A percentile compares a stretch with the other conserved stretches of the same genome.
Evolutionary conservation across 2,329 filamentous ascomycete genomes (phyloP).

Genomic region (Cladosporium sp.): DNA sequence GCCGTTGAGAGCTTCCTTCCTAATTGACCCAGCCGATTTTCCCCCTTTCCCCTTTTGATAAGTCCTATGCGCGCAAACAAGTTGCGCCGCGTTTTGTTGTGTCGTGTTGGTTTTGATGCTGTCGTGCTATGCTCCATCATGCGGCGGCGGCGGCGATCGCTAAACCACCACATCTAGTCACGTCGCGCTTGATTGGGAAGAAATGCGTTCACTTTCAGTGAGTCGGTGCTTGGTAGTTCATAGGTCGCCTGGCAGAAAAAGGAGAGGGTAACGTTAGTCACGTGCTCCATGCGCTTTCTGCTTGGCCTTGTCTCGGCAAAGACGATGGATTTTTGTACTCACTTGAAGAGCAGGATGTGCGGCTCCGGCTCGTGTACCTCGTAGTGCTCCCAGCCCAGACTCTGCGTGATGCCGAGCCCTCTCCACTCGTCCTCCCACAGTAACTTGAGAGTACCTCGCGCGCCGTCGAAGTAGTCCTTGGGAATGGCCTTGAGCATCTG

Average conservation of each 20-base stretch:
- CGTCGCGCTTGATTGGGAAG: background rate
- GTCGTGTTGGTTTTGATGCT: background rate
- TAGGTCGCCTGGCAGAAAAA: constrained; percentile 30
- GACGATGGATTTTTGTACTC: constrained; percentile 38
- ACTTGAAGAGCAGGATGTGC: constrained; percentile 99
- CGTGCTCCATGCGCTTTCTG: background rate
- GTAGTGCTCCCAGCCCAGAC: constrained; percentile 98
- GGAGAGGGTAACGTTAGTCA: background rate
- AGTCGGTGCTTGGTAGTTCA: constrained; percentile 73
- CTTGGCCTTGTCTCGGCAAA: background rate
- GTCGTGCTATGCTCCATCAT: background rate
- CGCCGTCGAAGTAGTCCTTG: constrained; percentile 84
- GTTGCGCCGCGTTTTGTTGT: background rate
- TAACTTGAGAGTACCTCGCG: constrained; percentile 89
- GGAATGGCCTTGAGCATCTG: constrained; percentile 97
- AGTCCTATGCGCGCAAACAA: background rate
- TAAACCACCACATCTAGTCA: background rate
- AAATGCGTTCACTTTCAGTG: constrained; percentile 4
- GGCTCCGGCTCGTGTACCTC: constrained; percentile 98
- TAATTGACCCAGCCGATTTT: background rate
- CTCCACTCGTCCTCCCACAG: constrained; percentile 99
- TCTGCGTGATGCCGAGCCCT: constrained; percentile 96
- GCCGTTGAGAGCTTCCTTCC: background rate
- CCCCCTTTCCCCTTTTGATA: background rate
- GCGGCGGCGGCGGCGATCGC: background rate